A percentile compares a stretch with the other conserved stretches of the same genome.
These are phyloP conservation scores for Russula lepida DNA, from an alignment of 768 basidiomycete genomes.

Conservation along the genomic window DNA sequence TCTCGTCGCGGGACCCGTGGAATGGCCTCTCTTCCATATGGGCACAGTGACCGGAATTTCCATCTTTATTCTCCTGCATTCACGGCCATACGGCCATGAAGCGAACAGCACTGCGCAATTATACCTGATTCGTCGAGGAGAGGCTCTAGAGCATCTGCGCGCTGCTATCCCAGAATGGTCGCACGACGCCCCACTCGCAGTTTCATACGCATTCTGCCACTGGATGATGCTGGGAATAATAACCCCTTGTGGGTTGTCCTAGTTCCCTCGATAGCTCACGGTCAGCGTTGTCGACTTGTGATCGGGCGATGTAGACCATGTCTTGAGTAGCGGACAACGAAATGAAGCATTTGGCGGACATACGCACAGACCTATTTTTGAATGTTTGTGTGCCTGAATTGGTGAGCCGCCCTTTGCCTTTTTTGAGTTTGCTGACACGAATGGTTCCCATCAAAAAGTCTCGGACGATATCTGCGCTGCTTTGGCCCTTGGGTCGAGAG, in stretches of 20 bases:
- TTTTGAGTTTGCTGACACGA: neutral
- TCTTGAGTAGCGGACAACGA: neutral
- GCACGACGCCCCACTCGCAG: neutral
- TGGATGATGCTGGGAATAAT: neutral
- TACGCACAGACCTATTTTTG: neutral
- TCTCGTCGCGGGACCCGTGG: neutral
- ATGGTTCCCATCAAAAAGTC: slow-evolving; percentile 3
- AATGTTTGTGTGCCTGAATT: neutral
- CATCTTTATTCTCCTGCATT: neutral
- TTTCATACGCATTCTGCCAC: neutral
- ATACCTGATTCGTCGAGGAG: slow-evolving; percentile 8
- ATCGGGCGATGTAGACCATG: neutral
- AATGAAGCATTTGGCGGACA: neutral
- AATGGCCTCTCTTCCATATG: neutral
- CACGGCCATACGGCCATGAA: neutral
- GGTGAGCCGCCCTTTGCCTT: slow-evolving; percentile 8
- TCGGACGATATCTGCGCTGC: neutral
- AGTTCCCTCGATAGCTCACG: neutral
- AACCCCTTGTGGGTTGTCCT: neutral
- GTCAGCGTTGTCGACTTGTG: neutral
- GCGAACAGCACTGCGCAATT: slow-evolving; percentile 4
- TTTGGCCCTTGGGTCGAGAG: neutral
- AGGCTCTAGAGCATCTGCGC: neutral
- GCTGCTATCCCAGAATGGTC: slow-evolving; percentile 9
- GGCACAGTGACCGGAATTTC: slow-evolving; percentile 3